These are phyloP conservation scores for Stephania yunnanensis DNA, from an alignment of 164 flowering plant species.

Conservation along the genomic window DNA sequence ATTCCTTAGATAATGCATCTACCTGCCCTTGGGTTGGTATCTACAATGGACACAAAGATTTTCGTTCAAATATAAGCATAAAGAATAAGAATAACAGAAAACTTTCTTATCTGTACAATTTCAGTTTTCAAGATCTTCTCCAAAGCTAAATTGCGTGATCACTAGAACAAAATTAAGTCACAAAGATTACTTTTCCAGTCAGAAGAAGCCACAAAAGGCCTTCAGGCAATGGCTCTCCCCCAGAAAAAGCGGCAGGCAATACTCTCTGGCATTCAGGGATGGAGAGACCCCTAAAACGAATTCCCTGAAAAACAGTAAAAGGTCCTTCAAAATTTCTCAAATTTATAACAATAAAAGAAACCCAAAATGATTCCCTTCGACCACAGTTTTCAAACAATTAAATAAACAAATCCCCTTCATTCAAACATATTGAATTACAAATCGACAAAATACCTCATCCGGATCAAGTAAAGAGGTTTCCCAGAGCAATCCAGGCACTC, in stretches of 20 bases:
- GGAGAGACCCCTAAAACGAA: conserved; percentile 85
- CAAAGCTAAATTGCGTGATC: not conserved
- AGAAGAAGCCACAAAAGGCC: conserved; percentile 94
- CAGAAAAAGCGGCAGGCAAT: conserved; percentile 72
- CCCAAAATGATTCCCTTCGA: not conserved
- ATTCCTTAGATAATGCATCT: conserved; percentile 62
- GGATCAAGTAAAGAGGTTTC: conserved; percentile 95
- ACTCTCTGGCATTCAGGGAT: conserved; percentile 94
- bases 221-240: conserved; percentile 92
- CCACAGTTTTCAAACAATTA: not conserved
- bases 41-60: conserved; percentile 24
- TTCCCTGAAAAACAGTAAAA: conserved; percentile 52
- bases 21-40: conserved; percentile 92
- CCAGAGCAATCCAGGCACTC: conserved; percentile 94
- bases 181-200: conserved; percentile 68
- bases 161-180: not conserved
- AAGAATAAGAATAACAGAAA: no score
- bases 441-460: conserved; percentile 33
- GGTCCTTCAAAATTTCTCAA: not conserved
- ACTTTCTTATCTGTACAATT: not conserved
- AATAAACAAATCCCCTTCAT: not conserved
- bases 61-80: not conserved
- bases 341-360: not conserved
- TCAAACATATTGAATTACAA: not conserved
- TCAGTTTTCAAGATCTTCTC: not conserved